Conservation (phyloP, 1,284 basidiomycete species). For the Ceratobasidium sp. region DNA sequence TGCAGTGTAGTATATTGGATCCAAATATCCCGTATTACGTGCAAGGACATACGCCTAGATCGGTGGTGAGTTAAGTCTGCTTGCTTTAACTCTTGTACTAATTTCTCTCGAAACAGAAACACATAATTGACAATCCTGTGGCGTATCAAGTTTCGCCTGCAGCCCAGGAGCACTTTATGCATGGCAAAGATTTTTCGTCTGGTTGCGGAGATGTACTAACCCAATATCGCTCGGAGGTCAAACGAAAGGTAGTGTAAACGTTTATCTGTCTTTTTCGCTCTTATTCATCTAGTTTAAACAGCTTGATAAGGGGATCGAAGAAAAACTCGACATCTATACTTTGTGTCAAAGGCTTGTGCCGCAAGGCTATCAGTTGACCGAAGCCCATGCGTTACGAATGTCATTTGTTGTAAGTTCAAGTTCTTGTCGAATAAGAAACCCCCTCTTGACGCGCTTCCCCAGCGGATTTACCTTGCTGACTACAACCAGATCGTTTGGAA, state of each 20-base stretch:
- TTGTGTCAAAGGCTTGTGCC: not conserved
- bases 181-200: not conserved
- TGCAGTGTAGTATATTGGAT: slow-evolving; percentile 3
- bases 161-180: not conserved
- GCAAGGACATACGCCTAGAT: not conserved
- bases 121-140: not conserved
- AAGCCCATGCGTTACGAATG: not conserved
- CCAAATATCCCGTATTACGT: slow-evolving; percentile 7
- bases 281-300: too few species aligned
- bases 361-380: not conserved
- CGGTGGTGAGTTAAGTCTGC: not conserved
- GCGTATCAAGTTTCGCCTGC: not conserved
- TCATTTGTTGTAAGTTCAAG: not conserved
- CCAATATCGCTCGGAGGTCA: not conserved
- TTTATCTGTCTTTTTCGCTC: too few species aligned
- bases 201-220: not conserved
- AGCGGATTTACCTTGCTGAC: not conserved
- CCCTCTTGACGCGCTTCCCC: not conserved
- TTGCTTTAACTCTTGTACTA: not conserved
- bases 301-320: not conserved
- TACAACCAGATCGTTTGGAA: not conserved
- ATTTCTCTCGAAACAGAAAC: not conserved
- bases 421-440: not conserved
- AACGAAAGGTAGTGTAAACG: not conserved
- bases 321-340: not conserved